Evolutionary conservation across 306 rosid genomes (phyloP), one percentile per base, ranked within the genome.

Genomic region (Chamaecrista fasciculata): DNA sequence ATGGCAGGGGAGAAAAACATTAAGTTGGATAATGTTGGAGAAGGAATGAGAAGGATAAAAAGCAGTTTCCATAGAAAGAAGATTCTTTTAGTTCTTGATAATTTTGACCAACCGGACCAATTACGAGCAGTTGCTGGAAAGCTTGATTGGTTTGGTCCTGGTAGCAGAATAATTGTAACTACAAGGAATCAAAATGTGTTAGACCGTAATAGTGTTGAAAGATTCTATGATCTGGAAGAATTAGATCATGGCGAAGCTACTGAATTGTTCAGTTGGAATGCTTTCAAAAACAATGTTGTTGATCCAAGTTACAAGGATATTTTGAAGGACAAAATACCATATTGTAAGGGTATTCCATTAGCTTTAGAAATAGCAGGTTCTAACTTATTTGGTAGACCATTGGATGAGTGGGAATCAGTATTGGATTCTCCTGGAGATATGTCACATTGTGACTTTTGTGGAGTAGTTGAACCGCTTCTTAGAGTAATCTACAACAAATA

Each of bases 101-200:
- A 29, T n/a, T 6, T 15, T 57, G 63, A 28, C n/a, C 8, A 26
- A 39, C 40, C 2, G 2, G 18, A 39, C 4, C 18, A 37, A 12
- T 11, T 37, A 0, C 31, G 6, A 23, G 29, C 31, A 37, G 5
- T 21, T 20, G 50, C 51, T 14, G 12, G 49, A 0, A 49, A 19
- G 2, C 50, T 37, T 61, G 50, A 1, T 42, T 63, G 69, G 69
- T 63, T 63, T 24, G 69, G 52, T 39, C 4, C 50, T 19, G 36
- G 69, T 11, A 63, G 52, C 8, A 63, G 28, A 44, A 63, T 63
- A 10, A 39, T 63, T 5, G 11, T 63, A 40, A 63, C 69, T 0
- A 63, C 69, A 39, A 21, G 53, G 52, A 21, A 63, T 25, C 40
- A 44, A 15, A 11, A 42, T 5, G 11, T 63, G 69, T 8, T 42